Evolutionary conservation across 192 early-diverging fungal species (phyloP).

Genomic region (Pilaira anomala): DNA sequence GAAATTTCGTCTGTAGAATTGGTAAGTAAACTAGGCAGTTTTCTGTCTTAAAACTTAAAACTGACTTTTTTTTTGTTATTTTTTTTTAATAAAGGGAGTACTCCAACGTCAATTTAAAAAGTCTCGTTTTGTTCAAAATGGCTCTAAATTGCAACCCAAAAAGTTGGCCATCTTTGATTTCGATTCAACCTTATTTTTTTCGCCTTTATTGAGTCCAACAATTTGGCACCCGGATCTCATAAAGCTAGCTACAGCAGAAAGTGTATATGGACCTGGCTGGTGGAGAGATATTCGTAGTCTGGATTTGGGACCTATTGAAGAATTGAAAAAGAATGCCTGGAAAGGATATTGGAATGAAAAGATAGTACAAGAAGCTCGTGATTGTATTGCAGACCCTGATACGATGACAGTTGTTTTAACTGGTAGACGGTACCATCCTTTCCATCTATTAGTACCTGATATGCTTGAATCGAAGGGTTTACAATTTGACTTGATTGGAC

Average conservation of each 20-base stretch:
- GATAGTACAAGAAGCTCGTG: slow-evolving; percentile 18
- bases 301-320: slow-evolving; percentile 14
- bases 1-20: neutral
- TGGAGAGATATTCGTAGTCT: slow-evolving; percentile 34
- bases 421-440: slow-evolving; percentile 33
- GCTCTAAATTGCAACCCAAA: neutral
- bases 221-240: slow-evolving; percentile 17
- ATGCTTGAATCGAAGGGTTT: slow-evolving; percentile 25
- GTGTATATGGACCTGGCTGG: slow-evolving; percentile 30
- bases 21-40: neutral
- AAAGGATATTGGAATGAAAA: slow-evolving; percentile 35
- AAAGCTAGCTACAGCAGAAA: slow-evolving; percentile 12
- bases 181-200: slow-evolving; percentile 33
- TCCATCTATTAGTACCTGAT: slow-evolving; percentile 5
- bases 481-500: slow-evolving; percentile 27
- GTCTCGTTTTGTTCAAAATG: neutral
- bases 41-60: neutral
- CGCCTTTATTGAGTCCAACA: slow-evolving; percentile 21
- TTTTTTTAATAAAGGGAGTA: neutral
- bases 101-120: slow-evolving; percentile 13
- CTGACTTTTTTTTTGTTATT: neutral
- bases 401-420: slow-evolving; percentile 30
- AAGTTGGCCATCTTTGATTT: slow-evolving; percentile 32
- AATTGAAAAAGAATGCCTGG: slow-evolving; percentile 24
- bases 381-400: slow-evolving; percentile 17